Evolutionary conservation across 2,329 filamentous ascomycete species (phyloP).

Genomic region (Stenocarpella maydis): DNA sequence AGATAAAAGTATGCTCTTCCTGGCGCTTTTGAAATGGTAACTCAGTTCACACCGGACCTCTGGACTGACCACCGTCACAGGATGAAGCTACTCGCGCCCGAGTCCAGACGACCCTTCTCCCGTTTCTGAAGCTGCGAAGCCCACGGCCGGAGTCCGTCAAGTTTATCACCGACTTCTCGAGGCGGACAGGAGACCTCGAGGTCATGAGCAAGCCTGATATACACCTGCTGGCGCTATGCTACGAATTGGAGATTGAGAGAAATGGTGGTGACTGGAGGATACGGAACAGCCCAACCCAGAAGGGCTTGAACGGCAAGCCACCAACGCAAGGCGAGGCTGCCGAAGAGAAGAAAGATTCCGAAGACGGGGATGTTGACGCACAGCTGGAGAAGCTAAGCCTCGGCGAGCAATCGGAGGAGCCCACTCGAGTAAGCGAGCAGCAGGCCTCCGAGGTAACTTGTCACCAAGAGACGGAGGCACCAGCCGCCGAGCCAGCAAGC

Average conservation of each 20-base stretch:
- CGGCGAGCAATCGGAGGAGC: neutral
- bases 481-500: constrained; percentile 49
- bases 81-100: constrained; percentile 82
- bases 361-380: constrained; percentile 37
- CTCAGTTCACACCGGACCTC: neutral
- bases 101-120: constrained; percentile 83
- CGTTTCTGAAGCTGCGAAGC: constrained; percentile 81
- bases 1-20: constrained; percentile 71
- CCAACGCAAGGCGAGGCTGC: constrained; percentile 53
- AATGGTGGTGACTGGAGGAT: constrained; percentile 91
- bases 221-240: constrained; percentile 86
- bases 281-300: constrained; percentile 80
- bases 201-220: constrained; percentile 91
- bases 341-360: constrained; percentile 19
- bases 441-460: neutral
- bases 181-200: constrained; percentile 86
- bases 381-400: constrained; percentile 39
- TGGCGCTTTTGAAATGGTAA: neutral
- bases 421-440: neutral
- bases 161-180: constrained; percentile 83
- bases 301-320: constrained; percentile 75
- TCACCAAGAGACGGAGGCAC: constrained; percentile 36
- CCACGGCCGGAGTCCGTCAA: constrained; percentile 81
- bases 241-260: constrained; percentile 91
- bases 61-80: constrained; percentile 60